Percentiles rank a stretch among this genome's conserved stretches.
Conservation (phyloP, 495 filamentous ascomycete species). For the Aspergillus heteromorphus region DNA sequence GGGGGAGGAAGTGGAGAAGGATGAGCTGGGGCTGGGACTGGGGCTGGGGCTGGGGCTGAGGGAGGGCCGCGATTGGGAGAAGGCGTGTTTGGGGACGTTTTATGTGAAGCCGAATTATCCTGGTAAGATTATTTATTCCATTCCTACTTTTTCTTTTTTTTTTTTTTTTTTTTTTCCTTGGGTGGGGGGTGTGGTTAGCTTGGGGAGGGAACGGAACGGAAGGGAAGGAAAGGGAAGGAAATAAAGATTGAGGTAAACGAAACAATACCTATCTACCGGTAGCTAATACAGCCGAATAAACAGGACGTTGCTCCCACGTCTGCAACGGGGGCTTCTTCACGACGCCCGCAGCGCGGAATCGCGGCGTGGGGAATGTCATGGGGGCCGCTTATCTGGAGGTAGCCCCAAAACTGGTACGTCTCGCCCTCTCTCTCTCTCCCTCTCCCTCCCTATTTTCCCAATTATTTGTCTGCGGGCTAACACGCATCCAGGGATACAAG, state of each 20-base stretch:
- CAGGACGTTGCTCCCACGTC: conserved; percentile 60
- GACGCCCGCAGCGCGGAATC: conserved; percentile 74
- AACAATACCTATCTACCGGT: no score
- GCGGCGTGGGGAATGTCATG: conserved; percentile 84
- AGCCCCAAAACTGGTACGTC: conserved; percentile 77
- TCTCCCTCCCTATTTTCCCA: no score
- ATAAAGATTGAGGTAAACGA: no score
- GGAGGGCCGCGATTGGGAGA: conserved; percentile 68
- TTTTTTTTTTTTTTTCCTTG: neutral
- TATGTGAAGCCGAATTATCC: conserved; percentile 99
- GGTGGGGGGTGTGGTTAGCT: neutral
- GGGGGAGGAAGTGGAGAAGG: conserved; percentile 25
- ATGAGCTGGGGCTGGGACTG: conserved; percentile 46
- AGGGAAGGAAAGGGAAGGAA: no score
- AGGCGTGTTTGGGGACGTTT: conserved; percentile 84
- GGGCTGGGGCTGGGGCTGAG: conserved; percentile 16
- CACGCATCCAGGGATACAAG: conserved; percentile 64
- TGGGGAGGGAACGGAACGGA: no score
- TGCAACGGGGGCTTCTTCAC: conserved; percentile 95
- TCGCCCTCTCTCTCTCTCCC: neutral
- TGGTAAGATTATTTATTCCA: conserved; percentile 55
- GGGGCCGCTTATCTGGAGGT: conserved; percentile 88
- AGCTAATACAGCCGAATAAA: no score
- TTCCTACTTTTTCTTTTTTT: neutral
- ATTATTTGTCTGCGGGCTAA: no score